Percentiles rank a stretch among this genome's conserved stretches.
phyloP scores from a whole-genome alignment of 441 rosid genomes.

The Euphorbia corollata region DNA sequence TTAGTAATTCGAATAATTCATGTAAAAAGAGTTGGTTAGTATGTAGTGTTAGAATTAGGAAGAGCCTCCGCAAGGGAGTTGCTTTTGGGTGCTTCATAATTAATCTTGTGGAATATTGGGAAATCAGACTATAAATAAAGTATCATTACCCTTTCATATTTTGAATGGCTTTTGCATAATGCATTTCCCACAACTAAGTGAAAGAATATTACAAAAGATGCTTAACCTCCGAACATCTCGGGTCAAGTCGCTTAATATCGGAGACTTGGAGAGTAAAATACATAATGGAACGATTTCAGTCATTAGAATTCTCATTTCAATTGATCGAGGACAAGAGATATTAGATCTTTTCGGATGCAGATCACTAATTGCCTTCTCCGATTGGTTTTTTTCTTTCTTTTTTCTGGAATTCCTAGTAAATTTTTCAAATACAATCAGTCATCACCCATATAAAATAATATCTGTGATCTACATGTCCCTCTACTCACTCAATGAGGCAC shows the following conservation, averaged over 20 bases:
- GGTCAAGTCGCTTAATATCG: too few relatives aligned
- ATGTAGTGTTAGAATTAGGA: conserved; percentile 21
- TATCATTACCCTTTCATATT: neutral
- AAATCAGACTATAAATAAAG: conserved; percentile 13
- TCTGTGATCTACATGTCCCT: conserved; percentile 8
- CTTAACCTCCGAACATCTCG: too few relatives aligned
- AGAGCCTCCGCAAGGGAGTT: conserved; percentile 16
- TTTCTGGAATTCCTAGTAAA: neutral
- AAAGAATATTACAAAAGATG: too few relatives aligned
- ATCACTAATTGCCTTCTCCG: neutral
- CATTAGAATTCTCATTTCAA: too few relatives aligned
- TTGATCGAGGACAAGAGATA: too few relatives aligned
- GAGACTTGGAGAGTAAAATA: too few relatives aligned
- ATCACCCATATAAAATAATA: neutral
- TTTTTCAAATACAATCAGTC: neutral
- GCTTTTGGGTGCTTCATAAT: conserved; percentile 11
- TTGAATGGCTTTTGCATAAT: too few relatives aligned
- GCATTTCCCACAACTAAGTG: too few relatives aligned
- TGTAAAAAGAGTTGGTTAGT: conserved; percentile 15
- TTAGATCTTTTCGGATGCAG: too few relatives aligned
- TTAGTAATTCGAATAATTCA: conserved; percentile 3
- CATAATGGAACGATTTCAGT: too few relatives aligned
- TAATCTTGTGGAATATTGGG: neutral
- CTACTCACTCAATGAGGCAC: neutral
- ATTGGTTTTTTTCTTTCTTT: neutral